Conservation (phyloP, 2,329 filamentous ascomycete species). For the Fusarium citri region DNA sequence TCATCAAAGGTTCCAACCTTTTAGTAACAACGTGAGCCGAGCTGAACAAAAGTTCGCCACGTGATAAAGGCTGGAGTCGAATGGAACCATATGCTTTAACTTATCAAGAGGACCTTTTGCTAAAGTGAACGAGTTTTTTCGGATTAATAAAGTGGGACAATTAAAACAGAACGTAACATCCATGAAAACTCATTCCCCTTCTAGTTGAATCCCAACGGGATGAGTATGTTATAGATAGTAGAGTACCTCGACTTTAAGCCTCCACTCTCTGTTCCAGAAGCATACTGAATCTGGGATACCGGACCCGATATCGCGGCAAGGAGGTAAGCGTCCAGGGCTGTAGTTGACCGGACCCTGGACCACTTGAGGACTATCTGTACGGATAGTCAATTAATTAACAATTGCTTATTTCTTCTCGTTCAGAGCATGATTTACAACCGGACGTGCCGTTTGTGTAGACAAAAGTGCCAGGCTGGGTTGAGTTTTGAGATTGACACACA, state of each 20-base stretch:
- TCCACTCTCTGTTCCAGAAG: constrained; percentile 25
- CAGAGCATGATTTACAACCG: constrained; percentile 22
- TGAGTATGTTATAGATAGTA: background rate
- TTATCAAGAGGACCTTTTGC: constrained; percentile 31
- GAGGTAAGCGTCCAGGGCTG: background rate
- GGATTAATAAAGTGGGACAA: constrained; percentile 12
- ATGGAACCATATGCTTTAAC: constrained; percentile 26
- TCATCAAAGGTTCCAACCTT: constrained; percentile 36
- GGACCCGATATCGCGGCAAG: constrained; percentile 5
- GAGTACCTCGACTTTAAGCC: background rate
- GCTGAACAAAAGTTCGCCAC: constrained; percentile 37
- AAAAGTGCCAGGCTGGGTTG: constrained; percentile 36
- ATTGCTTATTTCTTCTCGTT: constrained; percentile 6
- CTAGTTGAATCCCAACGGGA: background rate
- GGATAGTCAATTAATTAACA: background rate
- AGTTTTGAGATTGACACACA: constrained; percentile 11
- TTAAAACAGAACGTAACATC: background rate
- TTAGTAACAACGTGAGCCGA: constrained; percentile 21
- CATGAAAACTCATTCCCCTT: background rate
- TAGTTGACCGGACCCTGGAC: constrained; percentile 25
- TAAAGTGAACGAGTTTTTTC: constrained; percentile 3
- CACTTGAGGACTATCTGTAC: constrained; percentile 9
- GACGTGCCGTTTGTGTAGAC: constrained; percentile 31
- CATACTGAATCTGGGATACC: constrained; percentile 4
- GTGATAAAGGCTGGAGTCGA: constrained; percentile 14